Conservation (phyloP, 2,329 filamentous ascomycete species). For the Hypoxylon sp. region DNA sequence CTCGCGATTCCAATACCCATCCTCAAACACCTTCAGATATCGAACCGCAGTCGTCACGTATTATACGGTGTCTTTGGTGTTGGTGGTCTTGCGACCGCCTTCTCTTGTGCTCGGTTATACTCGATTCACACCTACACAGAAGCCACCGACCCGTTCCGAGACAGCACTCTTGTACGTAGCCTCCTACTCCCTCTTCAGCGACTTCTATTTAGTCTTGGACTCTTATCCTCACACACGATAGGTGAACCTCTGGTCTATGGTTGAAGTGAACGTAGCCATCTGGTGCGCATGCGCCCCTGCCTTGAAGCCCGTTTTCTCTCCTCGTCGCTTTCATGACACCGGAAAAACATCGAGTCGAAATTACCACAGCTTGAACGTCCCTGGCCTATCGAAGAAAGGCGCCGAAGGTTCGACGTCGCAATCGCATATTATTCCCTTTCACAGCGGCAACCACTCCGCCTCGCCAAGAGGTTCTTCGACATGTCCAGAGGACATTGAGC, state of each 20-base stretch:
- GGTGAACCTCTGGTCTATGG: conserved; percentile 60
- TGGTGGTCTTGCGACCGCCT: conserved; percentile 54
- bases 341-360: conserved; percentile 36
- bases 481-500: conserved; percentile 29
- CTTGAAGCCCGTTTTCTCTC: conserved; percentile 62
- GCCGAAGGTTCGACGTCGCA: conserved; percentile 38
- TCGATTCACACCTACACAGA: conserved; percentile 56
- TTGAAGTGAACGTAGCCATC: conserved; percentile 64
- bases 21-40: conserved; percentile 60
- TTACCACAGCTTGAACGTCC: conserved; percentile 30
- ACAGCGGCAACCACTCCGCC: conserved; percentile 8
- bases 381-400: conserved; percentile 32
- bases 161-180: conserved; percentile 48
- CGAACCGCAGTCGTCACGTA: conserved; percentile 62
- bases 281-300: conserved; percentile 63
- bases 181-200: too few relatives aligned
- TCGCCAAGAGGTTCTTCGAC: conserved; percentile 17
- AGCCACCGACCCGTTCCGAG: conserved; percentile 53
- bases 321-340: conserved; percentile 47
- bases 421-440: conserved; percentile 28
- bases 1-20: conserved; percentile 60
- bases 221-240: conserved; percentile 1
- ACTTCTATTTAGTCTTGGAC: neutral
- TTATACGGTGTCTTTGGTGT: conserved; percentile 60
- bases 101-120: conserved; percentile 56